Base-by-base conservation (phyloP, 164 flowering plant species). In the Vitis rupestris region DNA sequence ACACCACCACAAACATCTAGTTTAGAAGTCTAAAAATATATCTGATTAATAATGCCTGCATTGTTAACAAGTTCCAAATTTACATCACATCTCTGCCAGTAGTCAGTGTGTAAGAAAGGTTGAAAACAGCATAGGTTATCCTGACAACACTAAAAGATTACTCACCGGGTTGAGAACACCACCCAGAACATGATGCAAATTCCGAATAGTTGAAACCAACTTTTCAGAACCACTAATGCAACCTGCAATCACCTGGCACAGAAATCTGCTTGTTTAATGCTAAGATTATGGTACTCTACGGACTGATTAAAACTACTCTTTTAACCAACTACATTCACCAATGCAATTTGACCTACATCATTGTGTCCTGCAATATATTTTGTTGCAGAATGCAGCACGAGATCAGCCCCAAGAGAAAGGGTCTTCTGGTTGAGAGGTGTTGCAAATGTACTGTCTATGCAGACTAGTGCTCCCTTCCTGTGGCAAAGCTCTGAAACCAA, bases 371-470 rank as follows among this genome's bases (percentile, higher is more conserved):
- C 94, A 70, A 93, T 79, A 75, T 64, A 96, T 77, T 93, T 95
- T n/a, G 98, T 96, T 52, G 87, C 91, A 63, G 99, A 96, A 77
- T 96, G 97, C 68, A 93, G 63, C 75, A 96, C 88, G 78, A 96
- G 78, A 67, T 96, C 99, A 72, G 99, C 99, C 15, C 99, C 99
- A 79, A 90, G 91, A 16, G 93, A 84, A 71, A 93, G 84, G 70
- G 97, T 92, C 79, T 93, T 91, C 85, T 96, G 99, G 82, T 96
- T 96, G 56, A 96, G 69, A 67, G 99, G 93, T 55, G 98, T 90
- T n/a, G 98, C 97, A 80, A 93, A 87, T 51, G 99, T 93, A 30
- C 97, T 97, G 77, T 96, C 99, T 27, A 93, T 82, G 74, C 93
- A 88, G 55, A 96, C 97, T 72, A 91, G 62, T 63, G 97, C 84